Evolutionary conservation across 2,329 filamentous ascomycete genomes (phyloP).

Genomic region (Pseudogymnoascus sp.): DNA sequence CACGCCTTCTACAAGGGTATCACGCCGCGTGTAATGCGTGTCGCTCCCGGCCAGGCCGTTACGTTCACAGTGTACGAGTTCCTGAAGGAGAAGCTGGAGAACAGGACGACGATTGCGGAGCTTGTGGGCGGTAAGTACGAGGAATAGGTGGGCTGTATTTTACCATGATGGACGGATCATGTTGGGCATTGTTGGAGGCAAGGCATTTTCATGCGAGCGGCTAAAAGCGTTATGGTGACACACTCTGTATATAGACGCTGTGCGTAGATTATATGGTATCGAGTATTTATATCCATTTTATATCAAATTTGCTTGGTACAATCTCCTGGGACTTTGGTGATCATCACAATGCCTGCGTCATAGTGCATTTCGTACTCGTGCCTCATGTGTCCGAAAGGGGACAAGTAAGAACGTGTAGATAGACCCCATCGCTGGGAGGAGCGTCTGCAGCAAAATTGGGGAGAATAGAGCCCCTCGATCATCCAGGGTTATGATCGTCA

Average conservation of each 20-base stretch:
- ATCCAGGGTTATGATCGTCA: not conserved
- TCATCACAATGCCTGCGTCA: not conserved
- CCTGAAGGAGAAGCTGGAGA: slow-evolving; percentile 64
- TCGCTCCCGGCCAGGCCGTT: slow-evolving; percentile 85
- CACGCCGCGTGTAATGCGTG: slow-evolving; percentile 92
- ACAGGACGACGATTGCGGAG: slow-evolving; percentile 45
- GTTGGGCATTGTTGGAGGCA: slow-evolving; percentile 2
- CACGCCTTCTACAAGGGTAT: slow-evolving; percentile 99
- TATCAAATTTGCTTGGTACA: not conserved
- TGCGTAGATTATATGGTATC: not conserved
- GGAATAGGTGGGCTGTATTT: slow-evolving; percentile 38
- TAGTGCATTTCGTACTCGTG: not conserved
- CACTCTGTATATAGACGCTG: slow-evolving; percentile 5
- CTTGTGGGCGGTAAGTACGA: slow-evolving; percentile 57
- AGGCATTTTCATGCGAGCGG: slow-evolving; percentile 5
- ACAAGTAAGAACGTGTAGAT: not conserved
- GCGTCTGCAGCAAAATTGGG: not conserved
- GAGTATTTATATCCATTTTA: slow-evolving; percentile 4
- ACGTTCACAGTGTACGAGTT: slow-evolving; percentile 71
- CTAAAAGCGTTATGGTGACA: slow-evolving; percentile 7
- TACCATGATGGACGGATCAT: slow-evolving; percentile 2
- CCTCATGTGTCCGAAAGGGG: not conserved
- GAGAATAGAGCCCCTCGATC: not conserved
- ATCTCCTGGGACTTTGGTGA: not conserved
- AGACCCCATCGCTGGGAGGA: not conserved